Evolutionary conservation across 257 asterid genomes (phyloP).

Genomic region (Penstemon newberryi): DNA sequence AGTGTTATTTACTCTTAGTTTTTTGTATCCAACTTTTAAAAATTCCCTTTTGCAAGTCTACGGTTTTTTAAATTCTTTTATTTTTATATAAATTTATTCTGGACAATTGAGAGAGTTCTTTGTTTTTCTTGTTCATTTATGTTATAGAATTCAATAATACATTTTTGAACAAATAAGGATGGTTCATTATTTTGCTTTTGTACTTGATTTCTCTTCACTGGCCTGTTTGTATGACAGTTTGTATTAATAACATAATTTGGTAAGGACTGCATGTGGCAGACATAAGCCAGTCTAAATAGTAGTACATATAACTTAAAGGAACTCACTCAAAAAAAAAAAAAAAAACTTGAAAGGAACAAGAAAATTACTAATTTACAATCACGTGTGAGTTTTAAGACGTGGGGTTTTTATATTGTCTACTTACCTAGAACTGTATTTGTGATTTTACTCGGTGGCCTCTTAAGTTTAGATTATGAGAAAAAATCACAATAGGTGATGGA

Average conservation of each 20-base stretch:
- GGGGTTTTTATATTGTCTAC: neutral
- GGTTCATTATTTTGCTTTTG: neutral
- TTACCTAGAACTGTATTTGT: neutral
- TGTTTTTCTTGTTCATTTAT: slow-evolving; percentile 15
- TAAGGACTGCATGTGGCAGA: neutral
- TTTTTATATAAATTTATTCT: neutral
- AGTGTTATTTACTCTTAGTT: neutral
- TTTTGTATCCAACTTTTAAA: slow-evolving; percentile 14
- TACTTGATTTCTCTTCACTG: slow-evolving; percentile 10
- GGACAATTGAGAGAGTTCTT: neutral
- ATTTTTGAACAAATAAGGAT: slow-evolving; percentile 10
- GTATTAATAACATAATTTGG: neutral
- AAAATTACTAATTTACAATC: neutral
- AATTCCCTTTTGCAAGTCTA: neutral
- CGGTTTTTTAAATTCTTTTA: neutral
- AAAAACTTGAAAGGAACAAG: neutral
- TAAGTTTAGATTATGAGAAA: neutral
- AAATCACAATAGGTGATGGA: neutral
- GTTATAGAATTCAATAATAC: neutral
- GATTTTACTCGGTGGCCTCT: neutral
- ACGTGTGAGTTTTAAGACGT: neutral
- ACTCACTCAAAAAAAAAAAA: no score
- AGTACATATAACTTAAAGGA: neutral
- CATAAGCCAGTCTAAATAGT: neutral
- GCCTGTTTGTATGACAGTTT: slow-evolving; percentile 20